phyloP scores from a whole-genome alignment of 1,284 basidiomycete species.

The Volvariella surrecta region DNA sequence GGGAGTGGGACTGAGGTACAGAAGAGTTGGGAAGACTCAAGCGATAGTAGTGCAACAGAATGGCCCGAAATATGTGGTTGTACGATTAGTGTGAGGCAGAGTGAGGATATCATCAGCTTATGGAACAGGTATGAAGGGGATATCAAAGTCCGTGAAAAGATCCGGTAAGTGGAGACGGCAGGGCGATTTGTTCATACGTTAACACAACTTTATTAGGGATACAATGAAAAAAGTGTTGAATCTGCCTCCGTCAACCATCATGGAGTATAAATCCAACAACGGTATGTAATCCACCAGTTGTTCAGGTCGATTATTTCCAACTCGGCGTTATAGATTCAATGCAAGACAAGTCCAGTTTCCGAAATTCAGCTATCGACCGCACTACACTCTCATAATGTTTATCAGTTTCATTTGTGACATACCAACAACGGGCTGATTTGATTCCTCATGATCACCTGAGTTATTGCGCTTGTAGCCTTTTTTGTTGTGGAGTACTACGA shows the following conservation, averaged over 20 bases:
- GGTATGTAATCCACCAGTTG: conserved; percentile 31
- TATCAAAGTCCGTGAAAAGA: conserved; percentile 57
- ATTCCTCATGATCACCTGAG: conserved; percentile 11
- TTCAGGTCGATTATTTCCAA: conserved; percentile 1
- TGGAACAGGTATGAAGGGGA: conserved; percentile 73
- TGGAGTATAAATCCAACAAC: conserved; percentile 85
- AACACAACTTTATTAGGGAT: conserved; percentile 36
- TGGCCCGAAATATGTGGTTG: conserved; percentile 79
- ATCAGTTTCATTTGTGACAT: too few relatives aligned
- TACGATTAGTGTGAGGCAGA: conserved; percentile 76
- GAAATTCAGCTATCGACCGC: conserved; percentile 55
- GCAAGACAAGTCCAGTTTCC: conserved; percentile 77
- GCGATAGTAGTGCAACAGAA: conserved; percentile 30
- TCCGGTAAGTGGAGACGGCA: conserved; percentile 42
- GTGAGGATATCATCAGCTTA: conserved; percentile 74
- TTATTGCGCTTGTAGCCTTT: not conserved
- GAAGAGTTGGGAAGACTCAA: conserved; percentile 24
- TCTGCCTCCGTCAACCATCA: conserved; percentile 59
- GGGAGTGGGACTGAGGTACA: not conserved
- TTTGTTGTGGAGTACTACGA: too few relatives aligned
- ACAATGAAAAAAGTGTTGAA: conserved; percentile 59
- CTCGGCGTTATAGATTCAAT: conserved; percentile 56
- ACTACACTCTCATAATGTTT: conserved; percentile 33
- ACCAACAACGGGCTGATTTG: conserved; percentile 10
- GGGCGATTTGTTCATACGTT: conserved; percentile 2